Conservation (phyloP, 2,329 filamentous ascomycete genomes). For the Colletotrichum trifolii region DNA sequence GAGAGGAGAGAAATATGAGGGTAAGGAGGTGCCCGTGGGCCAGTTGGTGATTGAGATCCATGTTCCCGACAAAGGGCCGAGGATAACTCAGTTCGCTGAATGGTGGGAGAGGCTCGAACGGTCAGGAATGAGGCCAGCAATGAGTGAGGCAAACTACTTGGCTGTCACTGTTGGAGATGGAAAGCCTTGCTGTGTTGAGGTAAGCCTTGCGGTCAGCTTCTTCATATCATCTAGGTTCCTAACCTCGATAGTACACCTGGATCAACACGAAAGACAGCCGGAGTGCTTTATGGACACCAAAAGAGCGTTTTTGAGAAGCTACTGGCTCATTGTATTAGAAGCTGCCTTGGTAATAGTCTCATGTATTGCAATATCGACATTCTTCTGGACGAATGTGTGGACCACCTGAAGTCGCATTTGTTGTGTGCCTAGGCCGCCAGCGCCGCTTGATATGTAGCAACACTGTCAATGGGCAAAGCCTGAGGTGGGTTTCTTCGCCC, state of each 20-base stretch:
- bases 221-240: neutral
- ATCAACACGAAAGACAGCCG: slow-evolving; percentile 1
- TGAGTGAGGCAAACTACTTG: slow-evolving; percentile 8
- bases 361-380: neutral
- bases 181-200: slow-evolving; percentile 8
- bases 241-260: slow-evolving; percentile 9
- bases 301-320: neutral
- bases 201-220: neutral
- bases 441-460: no score
- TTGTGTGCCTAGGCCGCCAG: no score
- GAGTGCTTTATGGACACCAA: neutral
- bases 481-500: no score
- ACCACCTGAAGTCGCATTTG: no score
- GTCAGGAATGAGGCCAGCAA: neutral
- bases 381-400: no score
- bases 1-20: neutral
- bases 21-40: slow-evolving; percentile 18
- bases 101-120: neutral
- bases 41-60: slow-evolving; percentile 34
- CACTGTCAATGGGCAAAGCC: no score
- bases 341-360: neutral
- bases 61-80: slow-evolving; percentile 7
- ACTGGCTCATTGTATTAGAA: no score
- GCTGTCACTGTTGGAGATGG: slow-evolving; percentile 5
- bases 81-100: slow-evolving; percentile 5